Conservation (phyloP, 2,329 filamentous ascomycete genomes). For the Microsporum ferrugineum region DNA sequence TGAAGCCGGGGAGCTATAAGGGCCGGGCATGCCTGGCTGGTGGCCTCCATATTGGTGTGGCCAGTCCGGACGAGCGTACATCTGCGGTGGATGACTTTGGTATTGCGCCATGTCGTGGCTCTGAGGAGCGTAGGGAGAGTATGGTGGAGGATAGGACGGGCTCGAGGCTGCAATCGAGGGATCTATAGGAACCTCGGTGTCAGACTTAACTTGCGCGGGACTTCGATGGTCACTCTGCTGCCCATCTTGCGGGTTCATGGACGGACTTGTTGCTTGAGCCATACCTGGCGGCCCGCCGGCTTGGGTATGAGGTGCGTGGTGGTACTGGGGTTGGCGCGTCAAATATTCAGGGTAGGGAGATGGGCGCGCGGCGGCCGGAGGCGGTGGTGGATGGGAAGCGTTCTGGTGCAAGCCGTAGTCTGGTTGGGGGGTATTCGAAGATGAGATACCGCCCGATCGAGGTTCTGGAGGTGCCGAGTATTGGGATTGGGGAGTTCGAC, state of each 20-base stretch:
- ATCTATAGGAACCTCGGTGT: conserved; percentile 98
- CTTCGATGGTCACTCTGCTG: conserved; percentile 61
- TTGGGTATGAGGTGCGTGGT: conserved; percentile 58
- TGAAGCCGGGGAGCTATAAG: conserved; percentile 43
- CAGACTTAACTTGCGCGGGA: conserved; percentile 67
- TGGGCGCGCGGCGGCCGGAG: conserved; percentile 11
- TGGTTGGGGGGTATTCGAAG: conserved; percentile 72
- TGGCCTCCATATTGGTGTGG: conserved; percentile 36
- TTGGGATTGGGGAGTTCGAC: conserved; percentile 40
- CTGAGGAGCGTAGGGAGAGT: conserved; percentile 71
- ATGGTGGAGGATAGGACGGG: conserved; percentile 77
- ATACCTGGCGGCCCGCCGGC: conserved; percentile 74
- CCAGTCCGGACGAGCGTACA: conserved; percentile 39
- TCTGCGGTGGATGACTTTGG: conserved; percentile 39
- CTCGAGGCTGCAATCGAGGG: conserved; percentile 88
- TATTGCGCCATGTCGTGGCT: conserved; percentile 77
- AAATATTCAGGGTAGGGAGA: conserved; percentile 66
- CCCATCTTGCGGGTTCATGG: conserved; percentile 64
- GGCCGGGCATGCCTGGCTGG: conserved; percentile 33
- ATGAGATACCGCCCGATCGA: conserved; percentile 59
- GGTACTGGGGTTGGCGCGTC: conserved; percentile 62
- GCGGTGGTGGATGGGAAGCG: conserved; percentile 50
- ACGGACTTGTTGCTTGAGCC: conserved; percentile 99
- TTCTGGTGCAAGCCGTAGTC: conserved; percentile 74
- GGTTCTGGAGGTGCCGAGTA: conserved; percentile 75